Evolutionary conservation across 345 rosid species (phyloP).

Genomic region (Salix udensis): DNA sequence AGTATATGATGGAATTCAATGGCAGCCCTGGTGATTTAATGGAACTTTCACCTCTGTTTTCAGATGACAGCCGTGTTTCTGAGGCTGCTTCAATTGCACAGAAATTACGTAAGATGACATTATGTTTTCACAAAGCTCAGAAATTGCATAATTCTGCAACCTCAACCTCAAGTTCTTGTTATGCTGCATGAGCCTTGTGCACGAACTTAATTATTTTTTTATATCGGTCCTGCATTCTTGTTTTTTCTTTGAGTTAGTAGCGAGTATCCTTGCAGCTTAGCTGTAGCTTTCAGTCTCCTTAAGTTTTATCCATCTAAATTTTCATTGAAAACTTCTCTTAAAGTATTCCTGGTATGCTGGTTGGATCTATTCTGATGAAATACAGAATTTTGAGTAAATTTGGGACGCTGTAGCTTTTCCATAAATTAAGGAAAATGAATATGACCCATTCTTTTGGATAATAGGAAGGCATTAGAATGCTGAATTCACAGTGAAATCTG

Average conservation of each 20-base stretch:
- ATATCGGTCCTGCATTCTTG: not conserved
- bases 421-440: not conserved
- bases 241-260: not conserved
- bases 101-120: slow-evolving; percentile 70
- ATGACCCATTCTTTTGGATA: not conserved
- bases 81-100: slow-evolving; percentile 99
- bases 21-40: slow-evolving; percentile 97
- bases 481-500: not conserved
- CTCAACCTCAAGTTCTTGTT: not conserved
- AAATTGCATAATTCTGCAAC: slow-evolving; percentile 1
- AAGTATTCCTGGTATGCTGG: not conserved
- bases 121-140: not conserved
- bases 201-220: not conserved
- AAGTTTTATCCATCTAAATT: not conserved
- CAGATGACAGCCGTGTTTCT: slow-evolving; percentile 97
- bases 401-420: not conserved
- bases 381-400: not conserved
- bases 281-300: not conserved
- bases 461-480: not conserved
- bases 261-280: not conserved
- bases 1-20: slow-evolving; percentile 98
- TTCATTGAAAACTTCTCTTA: not conserved
- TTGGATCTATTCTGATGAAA: not conserved
- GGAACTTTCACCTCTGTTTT: slow-evolving; percentile 98
- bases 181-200: not conserved